Conservation (phyloP, 2,329 filamentous ascomycete genomes). For the Colletotrichum orbiculare region DNA sequence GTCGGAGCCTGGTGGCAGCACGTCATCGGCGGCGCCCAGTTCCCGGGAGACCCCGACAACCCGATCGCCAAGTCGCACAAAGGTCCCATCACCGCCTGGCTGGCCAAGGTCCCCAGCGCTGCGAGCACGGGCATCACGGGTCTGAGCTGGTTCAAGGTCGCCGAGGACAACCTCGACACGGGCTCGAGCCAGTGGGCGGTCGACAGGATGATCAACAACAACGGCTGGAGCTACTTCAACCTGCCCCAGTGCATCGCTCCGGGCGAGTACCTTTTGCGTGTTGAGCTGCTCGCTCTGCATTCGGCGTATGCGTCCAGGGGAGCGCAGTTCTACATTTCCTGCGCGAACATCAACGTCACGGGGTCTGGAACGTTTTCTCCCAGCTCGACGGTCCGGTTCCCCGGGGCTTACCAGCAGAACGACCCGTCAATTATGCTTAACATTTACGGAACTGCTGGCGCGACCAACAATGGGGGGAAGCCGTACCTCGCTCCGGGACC, state of each 20-base stretch:
- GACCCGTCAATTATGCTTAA: constrained; percentile 59
- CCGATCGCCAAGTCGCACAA: constrained; percentile 67
- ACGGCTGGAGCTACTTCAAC: constrained; percentile 60
- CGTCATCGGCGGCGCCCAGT: constrained; percentile 64
- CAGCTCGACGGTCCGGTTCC: constrained; percentile 54
- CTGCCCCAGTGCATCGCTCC: constrained; percentile 62
- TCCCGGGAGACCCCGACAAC: constrained; percentile 60
- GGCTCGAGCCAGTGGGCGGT: constrained; percentile 59
- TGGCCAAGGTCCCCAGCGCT: constrained; percentile 64
- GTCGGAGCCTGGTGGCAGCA: constrained; percentile 65
- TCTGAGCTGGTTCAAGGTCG: constrained; percentile 49
- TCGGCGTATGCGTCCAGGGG: constrained; percentile 55
- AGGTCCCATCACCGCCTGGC: constrained; percentile 64
- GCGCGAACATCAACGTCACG: constrained; percentile 67
- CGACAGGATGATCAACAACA: constrained; percentile 54
- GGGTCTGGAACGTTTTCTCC: constrained; percentile 51
- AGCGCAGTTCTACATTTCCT: constrained; percentile 65
- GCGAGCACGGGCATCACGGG: constrained; percentile 53
- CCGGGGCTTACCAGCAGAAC: constrained; percentile 55
- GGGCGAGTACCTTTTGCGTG: constrained; percentile 65
- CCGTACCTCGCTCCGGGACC: constrained; percentile 53
- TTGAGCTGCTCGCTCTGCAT: constrained; percentile 65
- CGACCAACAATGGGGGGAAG: constrained; percentile 55
- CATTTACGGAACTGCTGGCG: constrained; percentile 56
- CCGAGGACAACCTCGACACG: constrained; percentile 59